Conservation (phyloP, 169 alveolate genomes). For the Cryptosporidium tyzzeri region DNA sequence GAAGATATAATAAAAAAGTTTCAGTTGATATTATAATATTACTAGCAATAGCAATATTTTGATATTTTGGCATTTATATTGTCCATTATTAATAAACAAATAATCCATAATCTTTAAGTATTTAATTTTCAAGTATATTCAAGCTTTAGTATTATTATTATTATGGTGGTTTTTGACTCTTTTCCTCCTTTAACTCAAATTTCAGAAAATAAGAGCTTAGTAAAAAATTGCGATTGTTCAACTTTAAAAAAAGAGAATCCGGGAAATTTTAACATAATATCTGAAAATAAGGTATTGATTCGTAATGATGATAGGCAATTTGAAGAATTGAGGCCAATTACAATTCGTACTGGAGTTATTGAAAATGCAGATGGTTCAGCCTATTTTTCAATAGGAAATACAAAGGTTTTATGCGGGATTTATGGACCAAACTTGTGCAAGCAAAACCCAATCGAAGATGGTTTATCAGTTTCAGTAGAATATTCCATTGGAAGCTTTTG, state of each 20-base stretch:
- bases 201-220: not conserved
- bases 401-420: conserved; percentile 51
- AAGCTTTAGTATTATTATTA: not conserved
- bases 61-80: not conserved
- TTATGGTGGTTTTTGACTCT: conserved; percentile 32
- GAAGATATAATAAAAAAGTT: not conserved
- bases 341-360: conserved; percentile 46
- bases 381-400: conserved; percentile 58
- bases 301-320: conserved; percentile 38
- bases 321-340: conserved; percentile 62
- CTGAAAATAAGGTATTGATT: conserved; percentile 15
- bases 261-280: not conserved
- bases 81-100: not conserved
- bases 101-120: not conserved
- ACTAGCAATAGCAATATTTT: not conserved
- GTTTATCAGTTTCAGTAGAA: conserved; percentile 63
- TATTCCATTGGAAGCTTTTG: conserved; percentile 52
- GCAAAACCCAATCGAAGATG: conserved; percentile 37
- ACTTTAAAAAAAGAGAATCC: not conserved
- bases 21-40: not conserved
- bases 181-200: conserved; percentile 38
- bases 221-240: not conserved
- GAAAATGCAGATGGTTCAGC: conserved; percentile 67
- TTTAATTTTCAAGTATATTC: not conserved
- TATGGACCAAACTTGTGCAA: conserved; percentile 61